Conservation (phyloP, 2,329 filamentous ascomycete species). For the Thermothelomyces thermophilus region DNA sequence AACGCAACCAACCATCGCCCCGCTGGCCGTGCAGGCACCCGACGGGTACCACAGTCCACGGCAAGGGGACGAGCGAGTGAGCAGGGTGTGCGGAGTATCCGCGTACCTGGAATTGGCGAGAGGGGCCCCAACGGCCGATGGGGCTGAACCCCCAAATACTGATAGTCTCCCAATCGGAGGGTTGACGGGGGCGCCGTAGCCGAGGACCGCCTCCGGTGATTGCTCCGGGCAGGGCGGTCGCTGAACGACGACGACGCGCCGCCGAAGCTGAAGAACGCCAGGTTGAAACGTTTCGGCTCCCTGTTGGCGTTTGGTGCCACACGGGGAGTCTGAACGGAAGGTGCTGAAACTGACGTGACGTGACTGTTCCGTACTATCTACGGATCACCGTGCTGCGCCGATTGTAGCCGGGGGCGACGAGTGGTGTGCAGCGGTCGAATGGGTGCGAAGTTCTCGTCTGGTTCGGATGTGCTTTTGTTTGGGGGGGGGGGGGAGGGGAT, state of each 20-base stretch:
- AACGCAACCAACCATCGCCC: not conserved
- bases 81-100: constrained; percentile 12
- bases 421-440: too few species aligned
- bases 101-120: constrained; percentile 53
- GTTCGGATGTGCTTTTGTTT: too few species aligned
- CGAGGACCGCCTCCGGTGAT: constrained; percentile 47
- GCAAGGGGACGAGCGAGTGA: constrained; percentile 6
- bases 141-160: constrained; percentile 35
- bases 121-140: constrained; percentile 34
- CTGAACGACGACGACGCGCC: constrained; percentile 48
- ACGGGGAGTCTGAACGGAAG: constrained; percentile 2
- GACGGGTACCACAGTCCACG: constrained; percentile 12
- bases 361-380: too few species aligned
- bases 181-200: constrained; percentile 30
- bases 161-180: constrained; percentile 30
- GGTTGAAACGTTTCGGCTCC: constrained; percentile 30
- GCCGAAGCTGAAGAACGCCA: constrained; percentile 45
- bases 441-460: too few species aligned
- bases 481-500: too few species aligned
- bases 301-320: constrained; percentile 16
- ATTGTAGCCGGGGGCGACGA: not conserved
- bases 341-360: constrained; percentile 27
- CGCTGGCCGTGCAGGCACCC: constrained; percentile 12
- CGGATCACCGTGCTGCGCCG: not conserved
- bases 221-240: constrained; percentile 41